Evolutionary conservation across 2,329 filamentous ascomycete species (phyloP), one percentile per base, ranked within the genome.

Genomic region (Rhexocercosporidium sp.): DNA sequence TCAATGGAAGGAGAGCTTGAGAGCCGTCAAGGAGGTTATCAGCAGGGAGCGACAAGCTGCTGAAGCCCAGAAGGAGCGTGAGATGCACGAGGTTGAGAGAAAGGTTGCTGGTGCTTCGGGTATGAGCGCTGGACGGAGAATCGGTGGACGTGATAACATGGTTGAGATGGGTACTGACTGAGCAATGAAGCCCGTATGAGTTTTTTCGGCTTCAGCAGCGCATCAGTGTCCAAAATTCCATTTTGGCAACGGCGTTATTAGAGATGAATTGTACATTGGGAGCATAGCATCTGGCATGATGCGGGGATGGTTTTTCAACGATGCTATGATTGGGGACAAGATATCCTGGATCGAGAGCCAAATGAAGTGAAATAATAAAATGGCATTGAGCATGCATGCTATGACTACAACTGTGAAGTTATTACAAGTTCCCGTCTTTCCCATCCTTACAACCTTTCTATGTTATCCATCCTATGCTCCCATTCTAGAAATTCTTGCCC

Each of bases 1-100:
- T 82, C 92, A 94, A 79, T 98, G 95, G 95, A 90, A 92, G 80
- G 86, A 88, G 74, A 95, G 92, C 74, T 84, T 98, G 75, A 86
- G 88, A 77, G 89, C 88, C 73, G 94, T 99, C 20, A 83, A 96
- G 73, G 83, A 85, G 65, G 92, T 96, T 54, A 87, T 98, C 72
- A 88, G 90, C 76, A 84, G 88, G 78, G 93, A 97, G 84, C 91
- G 96, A 84, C 85, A 90, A 81, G 90, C 92, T 75, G 94, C 91
- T 73, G 86, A 91, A 75, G 83, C 88, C 63, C 89, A 92, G 80
- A 90, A 89, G 82, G 93, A 96, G 83, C 90, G 90, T 73, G 93
- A 93, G 81, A 80, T 85, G 72, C 88, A 89, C 79, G 90, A 92
- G 79, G 80, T 88, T 27, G 91, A 93, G 82, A 85, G 88, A 74